These are phyloP conservation scores for Carallia brachiata DNA, from an alignment of 345 rosid species.

Conservation along the genomic window DNA sequence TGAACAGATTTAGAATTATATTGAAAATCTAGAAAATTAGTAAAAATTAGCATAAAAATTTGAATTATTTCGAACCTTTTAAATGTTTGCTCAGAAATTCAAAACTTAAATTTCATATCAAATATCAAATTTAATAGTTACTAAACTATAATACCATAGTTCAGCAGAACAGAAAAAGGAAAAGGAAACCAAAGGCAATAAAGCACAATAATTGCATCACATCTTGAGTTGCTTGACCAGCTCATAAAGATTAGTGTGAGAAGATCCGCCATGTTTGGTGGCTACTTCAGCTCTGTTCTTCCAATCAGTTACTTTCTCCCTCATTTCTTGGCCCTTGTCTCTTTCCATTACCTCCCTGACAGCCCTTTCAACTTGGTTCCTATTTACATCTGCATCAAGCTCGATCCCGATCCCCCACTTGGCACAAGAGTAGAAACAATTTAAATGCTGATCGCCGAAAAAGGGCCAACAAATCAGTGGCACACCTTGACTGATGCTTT, in stretches of 20 bases:
- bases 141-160: no score
- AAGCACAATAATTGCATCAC: no score
- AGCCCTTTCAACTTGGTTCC: neutral
- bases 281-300: conserved; percentile 2
- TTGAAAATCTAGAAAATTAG: no score
- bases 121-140: no score
- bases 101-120: no score
- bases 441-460: neutral
- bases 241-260: neutral
- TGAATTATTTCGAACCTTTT: no score
- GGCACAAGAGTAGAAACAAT: neutral
- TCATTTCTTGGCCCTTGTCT: conserved; percentile 8
- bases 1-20: no score
- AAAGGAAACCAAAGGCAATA: no score
- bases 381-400: conserved; percentile 1
- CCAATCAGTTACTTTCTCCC: neutral
- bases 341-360: conserved; percentile 7
- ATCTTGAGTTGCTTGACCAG: no score
- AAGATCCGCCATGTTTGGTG: neutral
- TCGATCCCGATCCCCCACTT: conserved; percentile 16
- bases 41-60: no score
- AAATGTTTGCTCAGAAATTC: no score
- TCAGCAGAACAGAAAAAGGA: no score
- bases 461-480: conserved; percentile 15
- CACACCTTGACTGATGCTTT: conserved; percentile 10